Evolutionary conservation across 2,329 filamentous ascomycete species (phyloP), one percentile per base, ranked within the genome.

Genomic region (Neodidymelliopsis sp.): DNA sequence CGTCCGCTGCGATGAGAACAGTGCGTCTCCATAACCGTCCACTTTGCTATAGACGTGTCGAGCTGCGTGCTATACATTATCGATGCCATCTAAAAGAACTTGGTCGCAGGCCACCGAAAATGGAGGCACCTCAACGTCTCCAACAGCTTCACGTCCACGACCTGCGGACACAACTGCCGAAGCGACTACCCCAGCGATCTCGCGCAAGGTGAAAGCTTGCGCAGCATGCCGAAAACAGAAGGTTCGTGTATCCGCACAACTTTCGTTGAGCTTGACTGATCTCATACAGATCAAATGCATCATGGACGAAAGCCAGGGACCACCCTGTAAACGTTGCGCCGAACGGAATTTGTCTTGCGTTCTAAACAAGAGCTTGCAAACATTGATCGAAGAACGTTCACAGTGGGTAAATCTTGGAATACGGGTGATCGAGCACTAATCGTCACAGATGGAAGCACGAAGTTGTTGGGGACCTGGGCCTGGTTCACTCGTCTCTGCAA

Each of bases 171-270:
- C 41, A 10, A 35, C 28, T 13, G 6, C 36, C 8, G 47, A 50
- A 39, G n/a, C 40, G 24, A 35, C n/a, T 36, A 36, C 57, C 29
- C 65, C 65, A 8, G 49, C 60, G 10, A 70, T 70, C 25, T 70
- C 67, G 29, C 60, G 67, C 9, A 69, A 68, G 36, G 64, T 70
- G 30, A 70, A 69, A 39, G 79, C 79, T 20, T 82, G 79, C 59
- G 80, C 79, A 8, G 76, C 79, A 54, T 81, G 79, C 60, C 76
- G 80, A 52, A 77, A 79, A 48, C 79, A 81, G 54, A 81, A 82
- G 65, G 66, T 67, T 12, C 12, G 44, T 31, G 7, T 20, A 12
- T 8, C 37, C 33, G 36, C 35, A 20, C 29, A 41, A 30, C 37
- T 25, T 15, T 42, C 6, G 28, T 44, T 15, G 28, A 22, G 13